phyloP scores from a whole-genome alignment of 2,329 filamentous ascomycete genomes.

The Xylariaceae sp. region DNA sequence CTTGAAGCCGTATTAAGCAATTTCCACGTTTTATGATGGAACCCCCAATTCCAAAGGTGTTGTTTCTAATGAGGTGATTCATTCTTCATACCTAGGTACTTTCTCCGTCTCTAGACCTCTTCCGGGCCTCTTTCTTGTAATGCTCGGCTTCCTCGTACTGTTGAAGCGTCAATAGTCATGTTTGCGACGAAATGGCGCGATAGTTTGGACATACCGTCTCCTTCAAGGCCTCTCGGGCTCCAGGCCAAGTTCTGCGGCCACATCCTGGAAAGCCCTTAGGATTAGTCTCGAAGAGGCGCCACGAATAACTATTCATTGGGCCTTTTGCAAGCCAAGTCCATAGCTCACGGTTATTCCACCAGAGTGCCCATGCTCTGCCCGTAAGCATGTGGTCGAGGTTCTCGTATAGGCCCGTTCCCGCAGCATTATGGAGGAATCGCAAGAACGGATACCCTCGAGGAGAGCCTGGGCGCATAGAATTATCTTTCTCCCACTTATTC shows the following conservation, averaged over 20 bases:
- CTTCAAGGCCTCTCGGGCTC: constrained; percentile 25
- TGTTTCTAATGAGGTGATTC: no score
- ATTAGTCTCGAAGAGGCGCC: constrained; percentile 35
- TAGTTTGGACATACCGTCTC: constrained; percentile 25
- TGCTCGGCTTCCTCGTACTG: constrained; percentile 14
- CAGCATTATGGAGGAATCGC: constrained; percentile 31
- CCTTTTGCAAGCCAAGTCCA: constrained; percentile 32
- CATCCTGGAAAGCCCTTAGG: constrained; percentile 29
- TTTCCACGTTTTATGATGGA: no score
- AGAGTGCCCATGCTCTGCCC: constrained; percentile 27
- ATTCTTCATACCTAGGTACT: no score
- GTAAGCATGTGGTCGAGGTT: constrained; percentile 30
- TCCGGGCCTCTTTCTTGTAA: background rate
- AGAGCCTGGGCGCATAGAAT: constrained; percentile 26
- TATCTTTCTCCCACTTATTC: constrained; percentile 25
- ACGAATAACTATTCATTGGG: constrained; percentile 32
- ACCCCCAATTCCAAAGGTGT: no score
- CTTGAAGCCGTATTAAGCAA: no score
- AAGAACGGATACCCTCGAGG: constrained; percentile 28
- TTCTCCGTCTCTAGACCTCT: no score
- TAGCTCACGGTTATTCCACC: constrained; percentile 30
- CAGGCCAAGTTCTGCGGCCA: constrained; percentile 27
- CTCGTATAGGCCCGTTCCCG: constrained; percentile 34
- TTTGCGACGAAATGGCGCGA: background rate
- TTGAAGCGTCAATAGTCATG: constrained; percentile 3